Evolutionary conservation across 352 stramenopile genomes (phyloP), one percentile per base, ranked within the genome.

Genomic region (Phytophthora europaea): DNA sequence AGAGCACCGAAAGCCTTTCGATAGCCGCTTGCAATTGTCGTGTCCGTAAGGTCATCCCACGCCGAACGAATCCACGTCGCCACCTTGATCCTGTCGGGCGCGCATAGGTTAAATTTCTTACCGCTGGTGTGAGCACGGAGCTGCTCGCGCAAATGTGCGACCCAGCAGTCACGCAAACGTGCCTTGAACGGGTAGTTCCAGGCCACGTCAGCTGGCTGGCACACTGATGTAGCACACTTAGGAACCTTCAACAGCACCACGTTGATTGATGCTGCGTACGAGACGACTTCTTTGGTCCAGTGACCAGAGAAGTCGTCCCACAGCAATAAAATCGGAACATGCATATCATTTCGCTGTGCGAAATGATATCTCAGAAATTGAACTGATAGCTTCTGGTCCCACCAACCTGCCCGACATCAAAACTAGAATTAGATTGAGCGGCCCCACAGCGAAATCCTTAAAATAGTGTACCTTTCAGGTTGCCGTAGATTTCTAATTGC

Each of bases 301-400:
- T 47, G 38, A 47, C 38, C 38, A 3, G 38, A 26, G 13, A 70
- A 64, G 50, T 65, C 54, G 53, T 66, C 48, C 33, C 43, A 53
- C 9, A 66, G 52, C 43, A 66, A 45, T 28, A 72, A 26, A 15
- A 72, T 51, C 0, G 65, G 56, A 2, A 38, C 65, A 5, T 60
- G 9, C 36, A 57, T 55, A 5, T 61, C 10, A 2, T 0, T 12
- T 18, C 61, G 33, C 16, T n/a, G n/a, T 15, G 15, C 34, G 28
- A 68, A 68, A 61, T 68, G 34, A 61, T 48, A 56, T 34, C 16
- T 6, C 20, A 68, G 10, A 68, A 61, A 68, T 26, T 36, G 6
- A 0, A 61, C 23, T 51, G 51, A 48, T 23, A 36, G n/a, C 8
- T 34, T 18, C n/a, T 7, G 16, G 33, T 58, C 40, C 43, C 28